Conservation (phyloP, 2,329 filamentous ascomycete genomes). For the Bimuria novae-zelandiae region DNA sequence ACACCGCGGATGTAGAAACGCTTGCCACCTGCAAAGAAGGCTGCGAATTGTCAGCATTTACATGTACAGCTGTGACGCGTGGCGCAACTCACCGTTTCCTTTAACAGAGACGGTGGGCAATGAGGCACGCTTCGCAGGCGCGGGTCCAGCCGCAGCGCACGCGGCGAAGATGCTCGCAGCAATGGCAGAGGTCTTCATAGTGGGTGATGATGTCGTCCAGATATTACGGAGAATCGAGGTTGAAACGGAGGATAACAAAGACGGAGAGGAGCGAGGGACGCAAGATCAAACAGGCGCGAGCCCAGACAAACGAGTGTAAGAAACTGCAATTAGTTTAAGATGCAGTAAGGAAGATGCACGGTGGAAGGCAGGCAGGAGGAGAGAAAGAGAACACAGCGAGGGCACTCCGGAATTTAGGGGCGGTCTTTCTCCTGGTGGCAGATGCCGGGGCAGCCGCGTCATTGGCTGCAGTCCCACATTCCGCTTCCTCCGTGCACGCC, state of each 20-base stretch:
- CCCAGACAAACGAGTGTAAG: conserved; percentile 29
- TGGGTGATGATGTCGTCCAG: conserved; percentile 13
- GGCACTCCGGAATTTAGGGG: conserved; percentile 15
- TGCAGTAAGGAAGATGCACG: conserved; percentile 8
- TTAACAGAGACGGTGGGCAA: conserved; percentile 61
- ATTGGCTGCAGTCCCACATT: conserved; percentile 8
- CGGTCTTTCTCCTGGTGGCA: not conserved
- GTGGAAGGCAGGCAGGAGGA: conserved; percentile 6
- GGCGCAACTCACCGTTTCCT: conserved; percentile 58
- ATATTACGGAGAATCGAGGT: conserved; percentile 6
- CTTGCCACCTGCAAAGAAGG: conserved; percentile 66
- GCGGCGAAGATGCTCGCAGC: conserved; percentile 53
- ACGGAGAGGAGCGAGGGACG: conserved; percentile 12
- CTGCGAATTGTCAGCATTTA: conserved; percentile 33
- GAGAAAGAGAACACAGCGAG: conserved; percentile 6
- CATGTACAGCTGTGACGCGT: not conserved
- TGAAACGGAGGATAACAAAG: conserved; percentile 9
- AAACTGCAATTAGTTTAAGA: conserved; percentile 18
- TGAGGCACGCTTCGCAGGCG: conserved; percentile 45
- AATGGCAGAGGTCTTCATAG: conserved; percentile 60
- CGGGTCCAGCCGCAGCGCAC: conserved; percentile 51
- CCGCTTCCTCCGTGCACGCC: not conserved
- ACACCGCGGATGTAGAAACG: conserved; percentile 66
- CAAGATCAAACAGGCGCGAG: conserved; percentile 18
- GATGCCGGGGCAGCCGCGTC: not conserved